These are phyloP conservation scores for Yamadazyma insecticola DNA, from an alignment of 805 yeast genomes.

Conservation along the genomic window DNA sequence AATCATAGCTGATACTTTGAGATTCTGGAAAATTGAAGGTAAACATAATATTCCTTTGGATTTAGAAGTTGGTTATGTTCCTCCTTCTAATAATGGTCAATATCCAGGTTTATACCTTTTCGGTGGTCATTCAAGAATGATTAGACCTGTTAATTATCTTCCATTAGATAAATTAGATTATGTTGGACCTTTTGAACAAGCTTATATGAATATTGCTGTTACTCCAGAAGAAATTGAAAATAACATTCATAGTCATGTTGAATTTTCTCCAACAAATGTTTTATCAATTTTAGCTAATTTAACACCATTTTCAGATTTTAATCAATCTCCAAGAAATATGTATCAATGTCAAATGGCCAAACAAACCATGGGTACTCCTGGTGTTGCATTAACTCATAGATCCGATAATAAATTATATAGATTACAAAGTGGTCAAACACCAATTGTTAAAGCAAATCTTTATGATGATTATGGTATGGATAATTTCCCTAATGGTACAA, in stretches of 20 bases:
- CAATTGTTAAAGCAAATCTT: conserved; percentile 88
- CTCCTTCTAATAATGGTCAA: conserved; percentile 94
- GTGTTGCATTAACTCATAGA: conserved; percentile 88
- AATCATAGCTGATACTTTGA: conserved; percentile 80
- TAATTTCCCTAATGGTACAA: conserved; percentile 96
- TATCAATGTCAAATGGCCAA: conserved; percentile 99
- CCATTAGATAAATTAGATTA: conserved; percentile 81
- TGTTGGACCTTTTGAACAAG: conserved; percentile 97
- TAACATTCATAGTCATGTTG: conserved; percentile 86
- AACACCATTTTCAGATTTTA: conserved; percentile 97
- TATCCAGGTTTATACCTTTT: conserved; percentile 93
- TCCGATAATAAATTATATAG: conserved; percentile 93
- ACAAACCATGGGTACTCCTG: conserved; percentile 99
- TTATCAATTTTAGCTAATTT: conserved; percentile 91
- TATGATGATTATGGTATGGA: conserved; percentile 98
- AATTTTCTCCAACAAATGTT: conserved; percentile 90
- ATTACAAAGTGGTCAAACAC: conserved; percentile 93
- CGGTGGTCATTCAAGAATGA: conserved; percentile 92
- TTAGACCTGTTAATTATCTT: conserved; percentile 89
- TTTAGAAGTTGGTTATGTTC: conserved; percentile 92
- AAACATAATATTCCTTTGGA: conserved; percentile 73
- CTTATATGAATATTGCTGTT: conserved; percentile 93
- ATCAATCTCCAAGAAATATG: conserved; percentile 99
- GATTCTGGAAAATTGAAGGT: conserved; percentile 91
- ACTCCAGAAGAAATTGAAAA: conserved; percentile 85